A percentile compares a stretch with the other conserved stretches of the same genome.
These are phyloP conservation scores for Hyaloscypha bicolor DNA, from an alignment of 495 filamentous ascomycete species.

Conservation along the genomic window DNA sequence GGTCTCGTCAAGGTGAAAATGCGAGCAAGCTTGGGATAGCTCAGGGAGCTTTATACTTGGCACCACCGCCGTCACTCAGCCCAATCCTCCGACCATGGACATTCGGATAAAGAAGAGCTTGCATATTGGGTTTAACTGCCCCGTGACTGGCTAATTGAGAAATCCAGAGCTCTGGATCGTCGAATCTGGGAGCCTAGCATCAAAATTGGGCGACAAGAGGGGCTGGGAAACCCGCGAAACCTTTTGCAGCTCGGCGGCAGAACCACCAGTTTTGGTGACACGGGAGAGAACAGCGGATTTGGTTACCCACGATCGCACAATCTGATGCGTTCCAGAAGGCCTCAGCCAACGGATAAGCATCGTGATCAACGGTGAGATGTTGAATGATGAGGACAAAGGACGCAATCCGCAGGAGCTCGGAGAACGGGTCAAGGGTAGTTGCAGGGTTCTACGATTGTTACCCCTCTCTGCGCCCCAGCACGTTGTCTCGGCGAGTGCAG, in stretches of 20 bases:
- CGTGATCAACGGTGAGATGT: not conserved
- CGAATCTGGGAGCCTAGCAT: not conserved
- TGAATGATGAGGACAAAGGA: not conserved
- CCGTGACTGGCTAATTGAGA: not conserved
- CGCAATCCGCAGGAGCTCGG: slow-evolving; percentile 1
- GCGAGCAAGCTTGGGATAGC: not conserved
- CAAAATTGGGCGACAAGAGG: not conserved
- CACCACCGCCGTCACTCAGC: not conserved
- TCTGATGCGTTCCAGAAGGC: not conserved
- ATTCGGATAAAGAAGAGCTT: not conserved
- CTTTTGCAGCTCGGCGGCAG: not conserved
- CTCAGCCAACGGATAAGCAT: slow-evolving; percentile 13
- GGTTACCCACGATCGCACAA: not conserved
- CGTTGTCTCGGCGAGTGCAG: not conserved
- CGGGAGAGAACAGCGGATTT: not conserved
- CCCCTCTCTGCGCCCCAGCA: not conserved
- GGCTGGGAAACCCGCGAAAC: not conserved
- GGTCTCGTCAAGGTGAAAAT: not conserved
- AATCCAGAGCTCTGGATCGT: not conserved
- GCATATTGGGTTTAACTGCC: not conserved
- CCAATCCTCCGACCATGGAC: not conserved
- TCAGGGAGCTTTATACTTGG: slow-evolving; percentile 1
- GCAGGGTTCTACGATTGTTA: not conserved
- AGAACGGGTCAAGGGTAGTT: not conserved
- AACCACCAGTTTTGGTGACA: not conserved